Evolutionary conservation across 208 protist genomes (phyloP).

Genomic region (Trypanosoma platydactyli): DNA sequence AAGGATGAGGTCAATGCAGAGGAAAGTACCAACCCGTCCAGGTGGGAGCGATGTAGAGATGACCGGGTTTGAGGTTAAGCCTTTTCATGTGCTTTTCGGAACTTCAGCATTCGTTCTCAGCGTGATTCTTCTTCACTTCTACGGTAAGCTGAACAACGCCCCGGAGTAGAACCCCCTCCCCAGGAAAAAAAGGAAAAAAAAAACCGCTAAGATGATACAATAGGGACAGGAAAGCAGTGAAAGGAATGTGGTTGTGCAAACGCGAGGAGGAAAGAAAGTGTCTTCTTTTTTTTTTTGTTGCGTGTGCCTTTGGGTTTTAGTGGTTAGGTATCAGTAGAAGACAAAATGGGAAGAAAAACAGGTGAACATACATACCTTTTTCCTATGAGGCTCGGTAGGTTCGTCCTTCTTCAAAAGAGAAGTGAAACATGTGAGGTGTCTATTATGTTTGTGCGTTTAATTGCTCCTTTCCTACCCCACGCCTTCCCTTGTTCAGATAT

Average conservation of each 20-base stretch:
- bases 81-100: conserved; percentile 69
- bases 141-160: conserved; percentile 60
- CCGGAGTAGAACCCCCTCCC: conserved; percentile 30
- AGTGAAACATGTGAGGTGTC: too few species aligned
- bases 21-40: conserved; percentile 32
- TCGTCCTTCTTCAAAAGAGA: too few species aligned
- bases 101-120: conserved; percentile 70
- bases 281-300: not conserved
- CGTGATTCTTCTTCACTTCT: conserved; percentile 90
- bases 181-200: conserved; percentile 10
- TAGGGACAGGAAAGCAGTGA: not conserved
- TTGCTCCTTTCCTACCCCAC: too few species aligned
- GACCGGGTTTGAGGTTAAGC: conserved; percentile 70
- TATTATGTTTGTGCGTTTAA: too few species aligned
- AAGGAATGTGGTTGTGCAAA: not conserved
- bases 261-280: too few species aligned
- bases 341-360: too few species aligned
- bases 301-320: not conserved
- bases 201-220: not conserved
- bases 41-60: conserved; percentile 69
- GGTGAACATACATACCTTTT: too few species aligned
- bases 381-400: too few species aligned
- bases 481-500: too few species aligned
- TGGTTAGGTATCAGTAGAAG: not conserved
- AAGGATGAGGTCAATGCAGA: conserved; percentile 60